These are phyloP conservation scores for Globisporangium carolinianum DNA, from an alignment of 352 stramenopile species.

Conservation along the genomic window DNA sequence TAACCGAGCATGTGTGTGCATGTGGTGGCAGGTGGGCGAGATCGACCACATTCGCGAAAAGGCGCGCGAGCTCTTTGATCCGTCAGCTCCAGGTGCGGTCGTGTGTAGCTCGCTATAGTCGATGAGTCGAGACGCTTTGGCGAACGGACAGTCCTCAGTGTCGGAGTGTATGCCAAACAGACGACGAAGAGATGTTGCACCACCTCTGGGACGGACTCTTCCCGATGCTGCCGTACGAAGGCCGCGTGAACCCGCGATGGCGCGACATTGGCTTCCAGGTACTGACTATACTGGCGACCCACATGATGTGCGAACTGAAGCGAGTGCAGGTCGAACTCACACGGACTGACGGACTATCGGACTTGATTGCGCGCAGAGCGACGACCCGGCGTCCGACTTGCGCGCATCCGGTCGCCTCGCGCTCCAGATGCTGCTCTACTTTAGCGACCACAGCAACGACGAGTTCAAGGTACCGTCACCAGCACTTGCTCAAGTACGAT, in stretches of 20 bases:
- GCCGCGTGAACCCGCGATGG: slow-evolving; percentile 54
- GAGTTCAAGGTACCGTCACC: slow-evolving; percentile 42
- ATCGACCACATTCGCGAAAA: slow-evolving; percentile 54
- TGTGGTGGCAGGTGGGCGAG: slow-evolving; percentile 30
- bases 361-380: slow-evolving; percentile 21
- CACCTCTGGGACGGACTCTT: slow-evolving; percentile 63
- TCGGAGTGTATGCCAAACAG: slow-evolving; percentile 10
- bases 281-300: too few relatives aligned
- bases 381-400: slow-evolving; percentile 55
- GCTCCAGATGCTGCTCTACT: slow-evolving; percentile 61
- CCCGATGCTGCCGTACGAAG: slow-evolving; percentile 56
- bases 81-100: slow-evolving; percentile 21
- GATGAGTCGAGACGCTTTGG: neutral
- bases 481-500: too few relatives aligned
- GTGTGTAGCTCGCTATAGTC: neutral
- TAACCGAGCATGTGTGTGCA: neutral
- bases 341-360: neutral
- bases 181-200: slow-evolving; percentile 55
- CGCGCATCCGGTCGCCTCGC: slow-evolving; percentile 50
- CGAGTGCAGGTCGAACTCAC: too few relatives aligned
- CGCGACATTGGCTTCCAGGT: slow-evolving; percentile 66
- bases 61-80: slow-evolving; percentile 51
- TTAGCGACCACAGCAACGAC: slow-evolving; percentile 58
- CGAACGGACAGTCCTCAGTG: neutral
- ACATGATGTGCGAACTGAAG: too few relatives aligned